A percentile compares a stretch with the other conserved stretches of the same genome.
Evolutionary conservation across 179 eudicot species (phyloP).

Genomic region (Nepenthes alata): DNA sequence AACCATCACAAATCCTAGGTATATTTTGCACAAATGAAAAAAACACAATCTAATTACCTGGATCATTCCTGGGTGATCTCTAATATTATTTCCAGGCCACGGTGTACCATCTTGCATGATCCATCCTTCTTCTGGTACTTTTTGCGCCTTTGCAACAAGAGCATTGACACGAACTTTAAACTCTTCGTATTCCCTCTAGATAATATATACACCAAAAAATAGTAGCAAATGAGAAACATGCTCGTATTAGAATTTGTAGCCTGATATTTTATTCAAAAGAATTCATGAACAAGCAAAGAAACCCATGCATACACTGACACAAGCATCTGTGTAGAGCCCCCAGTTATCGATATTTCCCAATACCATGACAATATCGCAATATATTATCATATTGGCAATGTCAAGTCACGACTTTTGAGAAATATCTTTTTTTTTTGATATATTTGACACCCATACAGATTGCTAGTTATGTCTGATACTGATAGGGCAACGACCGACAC

Average conservation of each 20-base stretch:
- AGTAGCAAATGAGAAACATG: too few relatives aligned
- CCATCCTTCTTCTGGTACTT: conserved; percentile 88
- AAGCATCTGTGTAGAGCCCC: too few relatives aligned
- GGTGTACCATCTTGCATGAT: conserved; percentile 89
- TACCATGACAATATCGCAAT: too few relatives aligned
- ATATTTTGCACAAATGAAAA: not conserved
- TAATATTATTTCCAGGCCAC: conserved; percentile 81
- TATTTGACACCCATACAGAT: too few relatives aligned
- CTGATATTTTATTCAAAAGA: not conserved
- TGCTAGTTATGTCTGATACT: too few relatives aligned
- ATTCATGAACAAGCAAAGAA: not conserved
- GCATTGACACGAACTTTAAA: conserved; percentile 62
- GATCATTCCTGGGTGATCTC: conserved; percentile 92
- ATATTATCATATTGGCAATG: too few relatives aligned
- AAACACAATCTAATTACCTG: conserved; percentile 36
- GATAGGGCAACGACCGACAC: too few relatives aligned
- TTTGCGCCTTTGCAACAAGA: conserved; percentile 63
- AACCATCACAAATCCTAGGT: not conserved
- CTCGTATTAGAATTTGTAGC: not conserved
- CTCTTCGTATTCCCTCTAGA: conserved; percentile 79
- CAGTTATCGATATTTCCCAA: too few relatives aligned
- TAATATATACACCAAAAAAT: not conserved
- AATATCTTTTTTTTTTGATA: too few relatives aligned
- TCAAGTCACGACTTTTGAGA: too few relatives aligned
- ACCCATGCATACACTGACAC: not conserved